Evolutionary conservation across 176 grass and related monocot species (phyloP), one percentile per base, ranked within the genome.

Genomic region (Lolium rigidum): DNA sequence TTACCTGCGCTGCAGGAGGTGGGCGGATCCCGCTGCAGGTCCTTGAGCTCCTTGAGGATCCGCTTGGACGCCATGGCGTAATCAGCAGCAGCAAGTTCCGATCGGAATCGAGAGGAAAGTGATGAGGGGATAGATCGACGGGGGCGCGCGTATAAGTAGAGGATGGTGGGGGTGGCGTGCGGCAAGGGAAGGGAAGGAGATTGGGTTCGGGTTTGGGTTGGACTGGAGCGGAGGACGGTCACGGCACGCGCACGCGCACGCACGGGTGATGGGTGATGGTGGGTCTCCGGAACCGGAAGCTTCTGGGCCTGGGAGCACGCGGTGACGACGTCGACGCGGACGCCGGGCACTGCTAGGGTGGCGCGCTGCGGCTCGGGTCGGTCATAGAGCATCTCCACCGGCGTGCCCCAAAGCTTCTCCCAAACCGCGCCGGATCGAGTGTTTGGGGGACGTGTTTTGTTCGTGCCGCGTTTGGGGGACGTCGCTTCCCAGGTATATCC

Each of bases 41-140:
- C 89, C 85, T 91, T 91, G 81, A 91, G 89, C 89, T 91, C 89
- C 89, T 91, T 87, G 67, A 87, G 67, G 85, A 91, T 91, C 85
- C 85, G 85, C 89, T 91, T 91, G 51, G 89, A 87, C 76, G 89
- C 89, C 89, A 91, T 91, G 74, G 48, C 11, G n/a, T 28, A 20
- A 50, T 52, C 72, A 11, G 72, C 72, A 11, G 72, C 72, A 9
- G 48, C 2, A 2, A 46, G 3, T 67, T 63, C 17, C 44, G 3
- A 76, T 31, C 7, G 72, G 4, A 61, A 74, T 49, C 49, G 74
- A 66, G 35, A 20, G 70, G 70, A 0, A 16, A 31, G 54, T 20
- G 16, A 56, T 10, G 50, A 0, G 2, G 11, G 81, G 11, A 31
- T 50, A 41, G 48, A 82, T 55, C 24, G 22, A 28, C 11, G 25